These are phyloP conservation scores for Vicia villosa DNA, from an alignment of 306 rosid genomes.

Conservation along the genomic window DNA sequence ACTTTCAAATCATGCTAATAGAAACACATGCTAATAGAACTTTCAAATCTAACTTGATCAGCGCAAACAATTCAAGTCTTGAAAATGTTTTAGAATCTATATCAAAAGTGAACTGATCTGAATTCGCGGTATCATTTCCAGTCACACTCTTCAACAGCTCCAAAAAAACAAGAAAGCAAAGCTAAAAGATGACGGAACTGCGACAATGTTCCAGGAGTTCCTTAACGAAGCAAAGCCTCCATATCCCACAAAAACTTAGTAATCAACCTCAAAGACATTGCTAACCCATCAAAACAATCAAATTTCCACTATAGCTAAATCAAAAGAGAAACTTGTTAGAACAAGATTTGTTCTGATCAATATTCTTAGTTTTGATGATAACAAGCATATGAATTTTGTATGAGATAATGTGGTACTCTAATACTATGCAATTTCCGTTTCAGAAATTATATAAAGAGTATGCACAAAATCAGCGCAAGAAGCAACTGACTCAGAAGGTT, in stretches of 20 bases:
- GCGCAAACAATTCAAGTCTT: conserved; percentile 64
- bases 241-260: conserved; percentile 91
- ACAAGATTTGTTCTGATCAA: too few species aligned
- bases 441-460: too few species aligned
- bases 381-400: too few species aligned
- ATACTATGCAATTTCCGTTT: too few species aligned
- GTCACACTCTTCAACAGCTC: conserved; percentile 65
- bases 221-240: conserved; percentile 92
- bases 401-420: too few species aligned
- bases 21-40: conserved; percentile 71
- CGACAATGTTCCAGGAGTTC: conserved; percentile 71
- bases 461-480: too few species aligned
- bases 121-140: conserved; percentile 42
- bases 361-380: too few species aligned
- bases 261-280: conserved; percentile 74
- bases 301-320: too few species aligned
- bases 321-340: too few species aligned
- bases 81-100: conserved; percentile 55
- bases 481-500: too few species aligned
- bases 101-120: conserved; percentile 38
- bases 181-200: conserved; percentile 82
- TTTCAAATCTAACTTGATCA: conserved; percentile 80
- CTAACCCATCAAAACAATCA: conserved; percentile 74
- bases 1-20: too few species aligned
- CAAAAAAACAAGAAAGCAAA: conserved; percentile 76